Percentiles rank a stretch among this genome's conserved stretches.
phyloP scores from a whole-genome alignment of 73 alveolate species.

The Uronychia binucleata region DNA sequence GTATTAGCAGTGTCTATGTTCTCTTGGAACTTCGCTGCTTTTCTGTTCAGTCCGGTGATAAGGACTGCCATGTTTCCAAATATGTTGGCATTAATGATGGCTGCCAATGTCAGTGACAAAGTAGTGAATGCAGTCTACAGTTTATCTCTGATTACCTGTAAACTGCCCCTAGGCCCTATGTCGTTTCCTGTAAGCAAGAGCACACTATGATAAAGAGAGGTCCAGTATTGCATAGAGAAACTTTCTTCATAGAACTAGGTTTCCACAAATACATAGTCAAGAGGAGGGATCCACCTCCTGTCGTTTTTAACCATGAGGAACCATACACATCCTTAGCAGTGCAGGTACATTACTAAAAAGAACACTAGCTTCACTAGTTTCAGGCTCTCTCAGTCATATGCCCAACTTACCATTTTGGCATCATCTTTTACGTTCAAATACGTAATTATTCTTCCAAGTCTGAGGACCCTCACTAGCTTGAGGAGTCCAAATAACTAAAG shows the following conservation, averaged over 20 bases:
- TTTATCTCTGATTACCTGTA: conserved; percentile 8
- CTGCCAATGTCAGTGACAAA: conserved; percentile 43
- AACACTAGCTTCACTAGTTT: conserved; percentile 16
- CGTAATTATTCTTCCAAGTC: conserved; percentile 42
- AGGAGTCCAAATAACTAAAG: conserved; percentile 41
- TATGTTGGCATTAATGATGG: conserved; percentile 62
- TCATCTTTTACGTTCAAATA: conserved; percentile 51
- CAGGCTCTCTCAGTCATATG: background rate
- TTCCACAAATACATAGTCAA: conserved; percentile 8
- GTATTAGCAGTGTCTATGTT: conserved; percentile 51
- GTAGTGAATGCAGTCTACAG: conserved; percentile 4
- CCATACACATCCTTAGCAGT: conserved; percentile 57
- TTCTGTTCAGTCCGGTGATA: conserved; percentile 27
- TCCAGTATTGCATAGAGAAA: conserved; percentile 14
- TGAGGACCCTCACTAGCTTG: conserved; percentile 38
- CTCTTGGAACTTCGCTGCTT: conserved; percentile 40
- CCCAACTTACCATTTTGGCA: conserved; percentile 26
- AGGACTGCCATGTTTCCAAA: conserved; percentile 68
- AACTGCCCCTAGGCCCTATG: conserved; percentile 39
- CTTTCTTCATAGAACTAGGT: conserved; percentile 24
- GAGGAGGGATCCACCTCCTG: conserved; percentile 52
- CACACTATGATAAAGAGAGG: conserved; percentile 49
- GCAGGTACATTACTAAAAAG: conserved; percentile 36
- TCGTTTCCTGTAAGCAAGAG: conserved; percentile 65
- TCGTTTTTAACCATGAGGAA: conserved; percentile 26